Conservation (phyloP, 73 alveolate species). For the Paramecium pentaurelia region DNA sequence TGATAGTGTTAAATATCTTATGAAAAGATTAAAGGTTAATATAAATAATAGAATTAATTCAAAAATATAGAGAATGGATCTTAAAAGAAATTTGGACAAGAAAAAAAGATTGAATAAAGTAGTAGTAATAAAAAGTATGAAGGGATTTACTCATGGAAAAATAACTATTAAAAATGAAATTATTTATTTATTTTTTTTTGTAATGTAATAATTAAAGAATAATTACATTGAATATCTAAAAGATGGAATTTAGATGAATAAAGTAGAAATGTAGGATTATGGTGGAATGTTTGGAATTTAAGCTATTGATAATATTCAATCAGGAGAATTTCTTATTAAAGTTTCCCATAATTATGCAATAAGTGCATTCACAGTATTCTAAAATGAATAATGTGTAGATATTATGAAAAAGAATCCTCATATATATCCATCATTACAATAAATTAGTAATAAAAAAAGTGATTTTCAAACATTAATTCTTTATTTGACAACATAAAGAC, state of each 20-base stretch:
- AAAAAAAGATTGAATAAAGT: neutral
- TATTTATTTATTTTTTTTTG: neutral
- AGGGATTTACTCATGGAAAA: neutral
- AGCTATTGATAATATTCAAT: neutral
- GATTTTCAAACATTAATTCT: slow-evolving; percentile 12
- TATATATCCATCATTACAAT: neutral
- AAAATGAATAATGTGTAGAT: neutral
- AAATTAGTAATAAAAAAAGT: slow-evolving; percentile 13
- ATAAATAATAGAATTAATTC: neutral
- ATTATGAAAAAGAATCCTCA: slow-evolving; percentile 9
- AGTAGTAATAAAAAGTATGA: neutral
- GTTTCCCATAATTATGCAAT: slow-evolving; percentile 19
- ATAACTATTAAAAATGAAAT: neutral
- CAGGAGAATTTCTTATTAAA: neutral
- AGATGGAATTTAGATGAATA: neutral
- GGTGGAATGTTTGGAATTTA: neutral
- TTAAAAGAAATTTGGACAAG: neutral
- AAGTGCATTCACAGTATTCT: slow-evolving; percentile 16
- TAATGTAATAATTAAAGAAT: neutral
- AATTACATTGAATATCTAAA: neutral
- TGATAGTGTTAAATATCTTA: neutral
- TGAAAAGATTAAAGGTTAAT: slow-evolving; percentile 1
- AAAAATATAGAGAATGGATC: neutral
- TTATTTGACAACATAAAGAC: neutral
- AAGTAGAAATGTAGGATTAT: neutral